Evolutionary conservation across 2,329 filamentous ascomycete species (phyloP), one percentile per base, ranked within the genome.

Genomic region (Aureobasidium leucospermi): DNA sequence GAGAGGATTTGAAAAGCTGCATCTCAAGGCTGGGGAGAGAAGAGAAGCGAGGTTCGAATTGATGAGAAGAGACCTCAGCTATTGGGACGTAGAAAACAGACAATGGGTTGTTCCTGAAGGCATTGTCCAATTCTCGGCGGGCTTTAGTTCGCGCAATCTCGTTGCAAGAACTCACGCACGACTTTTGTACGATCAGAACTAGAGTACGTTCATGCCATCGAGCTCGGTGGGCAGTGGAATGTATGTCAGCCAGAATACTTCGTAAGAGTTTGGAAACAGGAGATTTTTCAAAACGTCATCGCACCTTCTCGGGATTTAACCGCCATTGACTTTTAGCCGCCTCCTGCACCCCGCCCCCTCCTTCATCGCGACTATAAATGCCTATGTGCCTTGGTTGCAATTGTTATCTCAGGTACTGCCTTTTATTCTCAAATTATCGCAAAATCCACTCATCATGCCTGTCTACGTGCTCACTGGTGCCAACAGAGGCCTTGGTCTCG

Each of bases 1-100:
- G 41, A 64, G 75, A 2, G 73, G 70, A 6, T 78, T 77, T 58
- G 73, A 76, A 32, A 76, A 77, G 63, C 58, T 75, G 6, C 49
- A 62, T 16, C 46, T 77, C 0, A 63, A 67, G 34, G 66, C 68
- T 19, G 60, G 63, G 8, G 41, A 62, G 55, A 61, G 59, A 31
- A 47, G 42, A 16, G 49, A 42, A 36, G 72, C 76, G 0, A 60
- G 59, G n/a, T 75, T 78, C 51, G 66, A 72, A 16, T 48, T 77
- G 3, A 75, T 70, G 23, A 66, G 74, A 52, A 65, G 71, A 31
- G 75, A 76, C 65, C 10, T 76, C 59, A 75, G 73, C 59, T 74
- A 72, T 62, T 76, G 74, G 73, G 70, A 74, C 63, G 67, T 70
- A 0, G 62, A 59, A 63, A 65, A 67, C 61, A 70, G 73, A 68